Evolutionary conservation across 768 basidiomycete species (phyloP).

Genomic region (Mycena amicta): DNA sequence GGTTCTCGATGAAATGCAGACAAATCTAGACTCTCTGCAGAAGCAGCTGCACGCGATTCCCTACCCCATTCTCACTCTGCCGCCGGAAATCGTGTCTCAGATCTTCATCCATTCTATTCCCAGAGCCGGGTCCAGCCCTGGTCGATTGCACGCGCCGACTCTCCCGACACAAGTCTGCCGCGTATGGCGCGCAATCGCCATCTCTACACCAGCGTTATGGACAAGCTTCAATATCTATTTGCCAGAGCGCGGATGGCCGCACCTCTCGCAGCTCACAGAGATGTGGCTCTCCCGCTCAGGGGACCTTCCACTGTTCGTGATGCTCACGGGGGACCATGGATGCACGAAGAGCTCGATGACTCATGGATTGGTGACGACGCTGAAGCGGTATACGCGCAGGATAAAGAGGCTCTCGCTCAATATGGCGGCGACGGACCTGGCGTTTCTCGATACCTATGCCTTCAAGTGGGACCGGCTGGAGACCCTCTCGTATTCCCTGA

Average conservation of each 20-base stretch:
- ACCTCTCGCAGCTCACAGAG: background rate
- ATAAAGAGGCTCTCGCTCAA: background rate
- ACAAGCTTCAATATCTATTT: background rate
- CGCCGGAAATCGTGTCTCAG: background rate
- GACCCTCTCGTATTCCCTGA: background rate
- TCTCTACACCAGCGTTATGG: conserved; percentile 1
- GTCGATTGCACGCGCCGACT: background rate
- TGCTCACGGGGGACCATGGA: background rate
- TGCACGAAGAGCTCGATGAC: background rate
- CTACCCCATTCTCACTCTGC: background rate
- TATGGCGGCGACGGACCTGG: background rate
- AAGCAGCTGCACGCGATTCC: background rate
- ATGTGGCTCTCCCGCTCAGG: background rate
- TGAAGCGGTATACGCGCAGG: background rate
- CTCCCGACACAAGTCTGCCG: background rate
- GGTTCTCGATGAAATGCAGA: background rate
- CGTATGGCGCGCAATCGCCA: conserved; percentile 4
- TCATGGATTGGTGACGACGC: background rate
- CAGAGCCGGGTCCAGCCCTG: background rate
- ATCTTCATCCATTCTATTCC: background rate
- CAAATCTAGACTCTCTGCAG: background rate
- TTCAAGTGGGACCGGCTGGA: background rate
- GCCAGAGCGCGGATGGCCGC: background rate
- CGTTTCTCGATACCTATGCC: background rate
- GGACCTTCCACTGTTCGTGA: background rate